phyloP scores from a whole-genome alignment of 495 filamentous ascomycete genomes.

The Polyplosphaeria fusca region DNA sequence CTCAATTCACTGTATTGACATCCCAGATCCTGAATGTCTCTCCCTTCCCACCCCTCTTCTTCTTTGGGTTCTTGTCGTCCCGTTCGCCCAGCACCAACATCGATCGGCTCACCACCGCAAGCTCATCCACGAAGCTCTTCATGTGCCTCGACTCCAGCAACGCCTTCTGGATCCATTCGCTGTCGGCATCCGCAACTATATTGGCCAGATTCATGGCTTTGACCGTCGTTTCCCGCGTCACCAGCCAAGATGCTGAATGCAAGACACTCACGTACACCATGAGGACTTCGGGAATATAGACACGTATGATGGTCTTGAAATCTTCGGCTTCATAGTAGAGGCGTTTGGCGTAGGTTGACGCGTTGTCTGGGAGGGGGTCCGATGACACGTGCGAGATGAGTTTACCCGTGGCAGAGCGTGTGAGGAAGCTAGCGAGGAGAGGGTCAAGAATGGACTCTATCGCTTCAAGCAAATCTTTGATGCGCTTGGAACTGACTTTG shows the following conservation, averaged over 20 bases:
- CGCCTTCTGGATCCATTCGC: constrained; percentile 59
- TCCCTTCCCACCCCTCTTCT: constrained; percentile 29
- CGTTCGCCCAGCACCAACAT: constrained; percentile 61
- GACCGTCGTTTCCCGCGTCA: constrained; percentile 62
- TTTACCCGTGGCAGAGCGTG: background rate
- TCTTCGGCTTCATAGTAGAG: constrained; percentile 13
- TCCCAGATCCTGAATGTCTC: constrained; percentile 33
- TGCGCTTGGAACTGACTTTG: constrained; percentile 10
- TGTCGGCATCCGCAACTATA: constrained; percentile 59
- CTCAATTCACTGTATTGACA: constrained; percentile 23
- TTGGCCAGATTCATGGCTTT: constrained; percentile 77
- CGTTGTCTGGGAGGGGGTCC: background rate
- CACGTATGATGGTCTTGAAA: constrained; percentile 55
- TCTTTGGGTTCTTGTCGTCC: constrained; percentile 17
- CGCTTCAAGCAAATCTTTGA: constrained; percentile 23
- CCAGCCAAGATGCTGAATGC: constrained; percentile 62
- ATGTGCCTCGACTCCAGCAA: constrained; percentile 66
- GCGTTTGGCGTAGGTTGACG: constrained; percentile 8
- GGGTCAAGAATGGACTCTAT: background rate
- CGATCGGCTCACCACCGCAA: constrained; percentile 70
- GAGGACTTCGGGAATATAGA: constrained; percentile 77
- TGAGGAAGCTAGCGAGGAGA: constrained; percentile 1
- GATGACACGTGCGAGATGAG: background rate
- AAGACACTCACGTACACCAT: constrained; percentile 75
- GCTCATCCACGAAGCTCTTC: constrained; percentile 71